phyloP scores from a whole-genome alignment of 164 flowering plant species.

The Piper longum region DNA sequence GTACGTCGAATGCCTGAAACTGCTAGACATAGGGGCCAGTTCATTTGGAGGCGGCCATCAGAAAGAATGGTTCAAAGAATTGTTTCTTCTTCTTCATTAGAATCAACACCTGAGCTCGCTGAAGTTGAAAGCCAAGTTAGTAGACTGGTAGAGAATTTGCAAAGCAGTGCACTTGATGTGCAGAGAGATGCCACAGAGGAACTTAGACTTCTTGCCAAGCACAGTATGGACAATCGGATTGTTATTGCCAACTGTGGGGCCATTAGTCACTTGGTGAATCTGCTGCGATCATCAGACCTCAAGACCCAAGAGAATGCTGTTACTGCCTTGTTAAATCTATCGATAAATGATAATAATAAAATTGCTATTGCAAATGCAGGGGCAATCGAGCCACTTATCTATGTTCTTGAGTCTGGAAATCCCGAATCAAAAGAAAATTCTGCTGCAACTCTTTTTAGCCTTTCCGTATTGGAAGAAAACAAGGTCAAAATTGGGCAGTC shows the following conservation, averaged over 20 bases:
- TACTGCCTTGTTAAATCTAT: no score
- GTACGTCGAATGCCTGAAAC: constrained; percentile 1
- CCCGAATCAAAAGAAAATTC: constrained; percentile 37
- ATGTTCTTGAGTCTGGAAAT: constrained; percentile 70
- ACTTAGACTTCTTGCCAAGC: constrained; percentile 73
- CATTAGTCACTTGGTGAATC: constrained; percentile 59
- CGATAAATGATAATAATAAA: constrained; percentile 38
- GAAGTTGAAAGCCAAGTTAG: constrained; percentile 55
- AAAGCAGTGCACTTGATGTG: no score
- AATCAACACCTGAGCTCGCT: constrained; percentile 49
- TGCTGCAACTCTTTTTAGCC: no score
- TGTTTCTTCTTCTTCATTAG: constrained; percentile 40
- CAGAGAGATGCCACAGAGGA: constrained; percentile 53
- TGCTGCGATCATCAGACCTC: constrained; percentile 56
- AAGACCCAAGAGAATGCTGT: constrained; percentile 5
- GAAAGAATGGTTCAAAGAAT: constrained; percentile 54
- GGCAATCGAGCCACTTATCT: constrained; percentile 10
- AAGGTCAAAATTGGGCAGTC: constrained; percentile 75
- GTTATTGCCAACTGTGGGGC: constrained; percentile 37
- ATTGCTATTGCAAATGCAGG: constrained; percentile 66
- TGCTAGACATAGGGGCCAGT: constrained; percentile 43
- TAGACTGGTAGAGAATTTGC: background rate
- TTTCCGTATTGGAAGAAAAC: constrained; percentile 70
- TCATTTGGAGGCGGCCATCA: constrained; percentile 65
- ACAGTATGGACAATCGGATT: background rate